Base-by-base conservation (phyloP, 2,329 filamentous ascomycete species). In the Aspergillus pseudoglaucus region DNA sequence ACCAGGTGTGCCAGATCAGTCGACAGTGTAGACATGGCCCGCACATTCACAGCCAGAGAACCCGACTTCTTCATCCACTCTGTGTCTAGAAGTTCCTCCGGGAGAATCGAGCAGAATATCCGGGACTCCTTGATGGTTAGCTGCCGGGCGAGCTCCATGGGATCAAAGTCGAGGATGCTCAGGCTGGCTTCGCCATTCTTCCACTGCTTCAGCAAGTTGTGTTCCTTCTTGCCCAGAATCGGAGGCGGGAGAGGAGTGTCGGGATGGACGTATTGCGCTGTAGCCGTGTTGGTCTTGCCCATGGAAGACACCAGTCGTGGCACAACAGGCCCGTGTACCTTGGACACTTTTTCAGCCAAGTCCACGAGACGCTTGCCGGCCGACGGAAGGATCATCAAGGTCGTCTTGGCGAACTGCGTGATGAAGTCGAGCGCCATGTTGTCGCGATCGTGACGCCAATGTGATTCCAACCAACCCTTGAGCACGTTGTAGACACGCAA, bases 391-490 rank as follows among this genome's bases (percentile, higher is more conserved):
- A 84, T 76, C 44, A 76, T 75, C 6, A 98, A 76, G 54, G 85
- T 85, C 42, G 79, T 78, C 55, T 85, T 81, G 2, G 91, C 90
- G 67, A 98, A 98, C 1, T 81, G 75, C 30, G 85, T 76, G 53
- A 98, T 94, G 43, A 87, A 74, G 0, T 79, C 75, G 7, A 98
- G 75, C 1, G 90, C 89, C 10, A 82, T 78, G 46, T 81, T 80
- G 64, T 98, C 93, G 9, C 84, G 83, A 50, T 89, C 82, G 53
- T 88, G 82, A 42, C 87, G 83, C 91, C 93, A 98, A 68, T 98
- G 90, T 6, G 87, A 93, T 71, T 97, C 93, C 17, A 98, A 75
- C 93, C 93, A 98, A 38, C 88, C 87, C 69, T 98, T 98, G 77
- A 98, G 89, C 48, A 90, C 85, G 64, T 98, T 97, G 74, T 94